Conservation (phyloP, 2,329 filamentous ascomycete species). For the Falciphora oryzae region DNA sequence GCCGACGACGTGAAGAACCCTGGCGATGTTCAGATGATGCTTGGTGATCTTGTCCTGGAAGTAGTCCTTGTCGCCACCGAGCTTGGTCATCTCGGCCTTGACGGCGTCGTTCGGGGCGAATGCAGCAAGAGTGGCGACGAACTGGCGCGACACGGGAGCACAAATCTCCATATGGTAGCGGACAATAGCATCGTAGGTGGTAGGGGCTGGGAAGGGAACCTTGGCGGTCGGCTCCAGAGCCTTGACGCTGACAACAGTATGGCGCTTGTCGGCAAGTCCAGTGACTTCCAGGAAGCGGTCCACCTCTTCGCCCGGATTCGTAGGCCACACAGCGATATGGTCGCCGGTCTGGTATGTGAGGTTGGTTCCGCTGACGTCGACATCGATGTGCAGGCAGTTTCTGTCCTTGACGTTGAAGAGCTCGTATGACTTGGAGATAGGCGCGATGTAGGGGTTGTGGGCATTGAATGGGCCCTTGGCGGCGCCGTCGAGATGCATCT, state of each 20-base stretch:
- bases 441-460: slow-evolving; percentile 95
- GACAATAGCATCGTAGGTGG: slow-evolving; percentile 87
- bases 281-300: slow-evolving; percentile 81
- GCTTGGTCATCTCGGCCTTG: slow-evolving; percentile 82
- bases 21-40: slow-evolving; percentile 83
- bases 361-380: slow-evolving; percentile 85
- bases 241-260: slow-evolving; percentile 83
- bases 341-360: slow-evolving; percentile 93
- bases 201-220: slow-evolving; percentile 94
- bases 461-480: slow-evolving; percentile 89
- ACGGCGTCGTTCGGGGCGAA: slow-evolving; percentile 81
- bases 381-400: slow-evolving; percentile 95
- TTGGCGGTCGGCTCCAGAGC: slow-evolving; percentile 91
- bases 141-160: slow-evolving; percentile 92
- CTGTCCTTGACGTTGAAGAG: slow-evolving; percentile 83
- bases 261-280: slow-evolving; percentile 67
- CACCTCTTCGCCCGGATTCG: slow-evolving; percentile 87
- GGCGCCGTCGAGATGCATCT: slow-evolving; percentile 82
- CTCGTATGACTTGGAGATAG: slow-evolving; percentile 85
- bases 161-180: slow-evolving; percentile 98
- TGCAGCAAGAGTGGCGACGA: slow-evolving; percentile 77
- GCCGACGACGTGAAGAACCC: slow-evolving; percentile 68
- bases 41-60: slow-evolving; percentile 81
- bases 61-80: slow-evolving; percentile 91
- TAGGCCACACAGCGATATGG: slow-evolving; percentile 96